A percentile compares a stretch with the other conserved stretches of the same genome.
phyloP scores from a whole-genome alignment of 1,284 basidiomycete genomes.

The Malassezia dermatis region DNA sequence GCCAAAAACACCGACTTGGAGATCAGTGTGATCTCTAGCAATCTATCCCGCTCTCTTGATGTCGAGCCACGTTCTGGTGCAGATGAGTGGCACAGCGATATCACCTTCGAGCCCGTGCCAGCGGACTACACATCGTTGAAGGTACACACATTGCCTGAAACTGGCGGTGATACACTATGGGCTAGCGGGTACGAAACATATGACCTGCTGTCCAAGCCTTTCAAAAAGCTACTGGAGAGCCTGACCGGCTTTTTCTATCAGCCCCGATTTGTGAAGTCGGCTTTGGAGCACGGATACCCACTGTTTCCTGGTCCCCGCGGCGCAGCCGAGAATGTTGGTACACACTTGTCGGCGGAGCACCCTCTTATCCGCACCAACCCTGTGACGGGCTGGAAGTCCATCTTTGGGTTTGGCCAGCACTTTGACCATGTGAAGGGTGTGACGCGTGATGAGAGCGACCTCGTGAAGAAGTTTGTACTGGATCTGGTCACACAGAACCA shows the following conservation, averaged over 20 bases:
- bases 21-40: conserved; percentile 28
- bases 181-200: conserved; percentile 57
- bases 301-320: conserved; percentile 43
- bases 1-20: conserved; percentile 25
- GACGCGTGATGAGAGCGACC: conserved; percentile 55
- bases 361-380: conserved; percentile 51
- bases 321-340: conserved; percentile 55
- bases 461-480: conserved; percentile 53
- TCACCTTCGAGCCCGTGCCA: conserved; percentile 62
- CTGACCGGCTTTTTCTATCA: conserved; percentile 20
- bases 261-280: conserved; percentile 19
- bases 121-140: conserved; percentile 54
- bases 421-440: conserved; percentile 57
- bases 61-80: conserved; percentile 1
- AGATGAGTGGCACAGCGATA: conserved; percentile 51
- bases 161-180: conserved; percentile 49
- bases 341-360: conserved; percentile 55
- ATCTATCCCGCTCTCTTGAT: conserved; percentile 9
- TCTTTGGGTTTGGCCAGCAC: conserved; percentile 57
- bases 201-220: conserved; percentile 56
- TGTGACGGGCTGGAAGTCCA: conserved; percentile 59
- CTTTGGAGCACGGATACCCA: conserved; percentile 27
- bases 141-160: conserved; percentile 24
- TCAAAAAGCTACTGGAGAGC: conserved; percentile 54
- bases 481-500: conserved; percentile 52